Conservation (phyloP, 2,329 filamentous ascomycete genomes). For the Capronia epimyces region DNA sequence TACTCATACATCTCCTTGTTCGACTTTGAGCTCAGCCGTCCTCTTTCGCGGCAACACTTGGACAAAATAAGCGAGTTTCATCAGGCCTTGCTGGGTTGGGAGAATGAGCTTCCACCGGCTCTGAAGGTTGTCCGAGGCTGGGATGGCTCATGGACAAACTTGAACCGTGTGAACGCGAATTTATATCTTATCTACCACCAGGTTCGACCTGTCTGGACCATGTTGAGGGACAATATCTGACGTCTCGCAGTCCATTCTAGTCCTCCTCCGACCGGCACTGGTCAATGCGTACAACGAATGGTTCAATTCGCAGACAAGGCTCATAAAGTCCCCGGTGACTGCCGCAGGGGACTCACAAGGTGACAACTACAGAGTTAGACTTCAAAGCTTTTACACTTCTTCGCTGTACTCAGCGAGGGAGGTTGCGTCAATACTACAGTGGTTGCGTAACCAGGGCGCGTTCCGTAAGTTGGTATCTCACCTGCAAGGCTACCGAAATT, state of each 20-base stretch:
- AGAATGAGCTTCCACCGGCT: constrained; percentile 7
- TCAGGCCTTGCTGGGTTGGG: constrained; percentile 8
- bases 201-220: background rate
- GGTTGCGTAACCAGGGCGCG: constrained; percentile 12
- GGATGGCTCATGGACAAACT: constrained; percentile 10
- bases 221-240: background rate
- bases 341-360: background rate
- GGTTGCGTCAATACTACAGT: constrained; percentile 9
- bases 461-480: constrained; percentile 9
- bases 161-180: constrained; percentile 14
- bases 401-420: constrained; percentile 14
- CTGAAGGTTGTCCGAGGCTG: constrained; percentile 11
- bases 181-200: constrained; percentile 20
- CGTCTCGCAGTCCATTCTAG: constrained; percentile 11
- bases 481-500: background rate
- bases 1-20: constrained; percentile 19
- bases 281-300: constrained; percentile 16
- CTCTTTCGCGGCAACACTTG: constrained; percentile 15
- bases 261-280: constrained; percentile 14
- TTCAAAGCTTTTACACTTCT: constrained; percentile 5
- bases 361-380: background rate
- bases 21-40: constrained; percentile 11
- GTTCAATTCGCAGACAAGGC: constrained; percentile 7
- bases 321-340: background rate
- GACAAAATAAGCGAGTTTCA: constrained; percentile 21